Conservation (phyloP, 73 alveolate genomes). For the Paramecium biaurelia region DNA sequence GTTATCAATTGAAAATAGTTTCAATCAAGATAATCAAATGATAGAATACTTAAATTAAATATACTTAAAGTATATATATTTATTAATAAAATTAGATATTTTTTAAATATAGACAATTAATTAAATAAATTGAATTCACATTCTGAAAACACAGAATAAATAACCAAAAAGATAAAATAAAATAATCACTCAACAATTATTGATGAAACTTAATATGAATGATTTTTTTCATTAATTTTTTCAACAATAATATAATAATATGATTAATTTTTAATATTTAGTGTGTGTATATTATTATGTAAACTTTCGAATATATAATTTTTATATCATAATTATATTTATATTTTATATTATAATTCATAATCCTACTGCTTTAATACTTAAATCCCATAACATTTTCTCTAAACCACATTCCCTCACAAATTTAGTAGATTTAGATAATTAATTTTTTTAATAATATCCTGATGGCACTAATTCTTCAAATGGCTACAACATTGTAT, state of each 20-base stretch:
- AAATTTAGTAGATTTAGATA: neutral
- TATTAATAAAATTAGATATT: neutral
- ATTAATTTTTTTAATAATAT: constrained; percentile 24
- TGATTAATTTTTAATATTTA: neutral
- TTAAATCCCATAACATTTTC: neutral
- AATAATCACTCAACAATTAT: neutral
- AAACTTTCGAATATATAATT: too few species aligned
- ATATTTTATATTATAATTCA: neutral
- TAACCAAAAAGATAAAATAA: neutral
- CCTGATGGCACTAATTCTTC: constrained; percentile 27
- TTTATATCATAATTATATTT: neutral
- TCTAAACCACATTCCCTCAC: neutral
- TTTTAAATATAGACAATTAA: neutral
- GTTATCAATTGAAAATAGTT: neutral
- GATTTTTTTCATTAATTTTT: neutral
- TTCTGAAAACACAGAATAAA: neutral
- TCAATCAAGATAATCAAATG: neutral
- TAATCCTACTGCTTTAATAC: neutral
- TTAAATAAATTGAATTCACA: neutral
- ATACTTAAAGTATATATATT: neutral
- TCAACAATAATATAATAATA: neutral
- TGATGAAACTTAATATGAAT: neutral
- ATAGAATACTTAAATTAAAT: neutral
- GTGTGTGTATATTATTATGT: too few species aligned
- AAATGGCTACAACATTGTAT: neutral